Evolutionary conservation across 805 yeast species (phyloP), one percentile per base, ranked within the genome.

Genomic region (Candida sonorensis): DNA sequence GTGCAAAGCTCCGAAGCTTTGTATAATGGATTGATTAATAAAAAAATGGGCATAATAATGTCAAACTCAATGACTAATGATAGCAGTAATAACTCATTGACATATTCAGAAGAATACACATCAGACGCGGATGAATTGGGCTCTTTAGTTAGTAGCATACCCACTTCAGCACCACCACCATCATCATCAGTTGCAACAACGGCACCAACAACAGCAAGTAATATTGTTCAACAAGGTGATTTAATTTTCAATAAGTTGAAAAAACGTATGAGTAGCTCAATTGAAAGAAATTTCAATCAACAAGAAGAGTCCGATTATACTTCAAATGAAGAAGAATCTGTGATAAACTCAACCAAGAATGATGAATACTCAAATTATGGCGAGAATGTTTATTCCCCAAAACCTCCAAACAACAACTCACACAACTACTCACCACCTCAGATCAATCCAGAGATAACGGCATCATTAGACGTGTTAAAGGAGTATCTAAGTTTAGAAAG

Each of bases 111-210:
- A 13, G 53, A 49, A 12, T 37, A 44, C 26, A 53, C 58, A 3
- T 52, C 58, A 1, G 54, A 53, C 30, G 54, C 53, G 1, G 57
- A 50, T 14, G 53, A 49, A 15, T 35, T 50, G 9, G 41, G 34
- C 19, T 40, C 53, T 3, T 34, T 48, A 7, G 11, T 19, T 8
- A 19, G 21, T 18, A 23, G 15, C 10, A 36, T 37, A 13, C 41
- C 45, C 22, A 33, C 41, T 7, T 34, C 33, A 16, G 42, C 16
- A n/a, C 26, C 26, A 23, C n/a, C 49, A 2, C 40, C 45, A 20
- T 43, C 51, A 17, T 39, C 38, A 5, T 37, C 48, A 7, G 32
- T 50, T 12, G n/a, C n/a, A n/a, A n/a, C n/a, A n/a, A n/a, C n/a
- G n/a, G n/a, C n/a, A n/a, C n/a, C n/a, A n/a, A n/a, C n/a, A n/a